phyloP scores from a whole-genome alignment of 2,329 filamentous ascomycete species.

The Stenocarpella maydis region DNA sequence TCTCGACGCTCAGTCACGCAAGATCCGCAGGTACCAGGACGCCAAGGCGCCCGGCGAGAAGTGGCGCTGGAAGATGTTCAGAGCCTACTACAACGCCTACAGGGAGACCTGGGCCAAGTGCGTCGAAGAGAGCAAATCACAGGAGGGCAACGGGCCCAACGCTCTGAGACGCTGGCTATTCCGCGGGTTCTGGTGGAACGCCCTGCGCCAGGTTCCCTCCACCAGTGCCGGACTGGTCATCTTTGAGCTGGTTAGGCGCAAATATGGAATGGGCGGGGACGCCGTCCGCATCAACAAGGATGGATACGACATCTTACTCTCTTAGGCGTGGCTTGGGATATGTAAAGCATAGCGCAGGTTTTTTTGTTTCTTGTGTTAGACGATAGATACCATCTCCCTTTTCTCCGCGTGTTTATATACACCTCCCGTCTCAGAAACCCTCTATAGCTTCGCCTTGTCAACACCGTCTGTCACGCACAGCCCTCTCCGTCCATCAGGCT shows the following conservation, averaged over 20 bases:
- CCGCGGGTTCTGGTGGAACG: slow-evolving; percentile 75
- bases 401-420: background rate
- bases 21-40: slow-evolving; percentile 47
- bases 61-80: slow-evolving; percentile 61
- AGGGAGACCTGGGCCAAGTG: slow-evolving; percentile 72
- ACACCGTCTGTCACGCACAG: slow-evolving; percentile 7
- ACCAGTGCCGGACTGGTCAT: slow-evolving; percentile 81
- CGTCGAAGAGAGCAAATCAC: slow-evolving; percentile 60
- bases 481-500: background rate
- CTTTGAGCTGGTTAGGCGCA: slow-evolving; percentile 78
- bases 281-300: slow-evolving; percentile 72
- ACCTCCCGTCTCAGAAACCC: background rate
- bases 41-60: slow-evolving; percentile 45
- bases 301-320: slow-evolving; percentile 75
- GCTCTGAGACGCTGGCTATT: slow-evolving; percentile 69
- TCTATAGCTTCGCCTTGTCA: slow-evolving; percentile 18
- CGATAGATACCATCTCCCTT: slow-evolving; percentile 9
- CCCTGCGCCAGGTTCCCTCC: slow-evolving; percentile 77
- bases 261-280: slow-evolving; percentile 71
- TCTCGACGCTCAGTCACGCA: slow-evolving; percentile 68
- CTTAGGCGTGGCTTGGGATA: slow-evolving; percentile 41
- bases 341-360: slow-evolving; percentile 23
- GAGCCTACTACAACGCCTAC: slow-evolving; percentile 76
- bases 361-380: background rate
- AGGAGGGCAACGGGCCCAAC: slow-evolving; percentile 53